phyloP scores from a whole-genome alignment of 1,284 basidiomycete species.

The Microbotryum scabiosae region DNA sequence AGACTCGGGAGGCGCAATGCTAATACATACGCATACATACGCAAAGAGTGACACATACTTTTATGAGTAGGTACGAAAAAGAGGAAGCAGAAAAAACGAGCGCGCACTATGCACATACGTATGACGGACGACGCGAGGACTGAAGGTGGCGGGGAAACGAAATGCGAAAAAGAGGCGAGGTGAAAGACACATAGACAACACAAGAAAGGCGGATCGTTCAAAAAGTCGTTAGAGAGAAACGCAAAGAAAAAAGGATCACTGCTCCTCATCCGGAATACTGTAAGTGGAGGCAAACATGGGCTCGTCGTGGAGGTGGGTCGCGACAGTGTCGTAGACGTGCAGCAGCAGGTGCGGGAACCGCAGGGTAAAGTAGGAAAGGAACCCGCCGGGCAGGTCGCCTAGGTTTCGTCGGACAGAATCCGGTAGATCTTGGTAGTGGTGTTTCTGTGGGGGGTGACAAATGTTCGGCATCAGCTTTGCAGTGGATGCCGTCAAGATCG shows the following conservation, averaged over 20 bases:
- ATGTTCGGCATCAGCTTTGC: not conserved
- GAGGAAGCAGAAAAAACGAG: too few relatives aligned
- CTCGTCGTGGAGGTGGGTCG: constrained; percentile 37
- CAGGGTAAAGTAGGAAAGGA: constrained; percentile 81
- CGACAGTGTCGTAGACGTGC: constrained; percentile 78
- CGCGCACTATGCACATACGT: too few relatives aligned
- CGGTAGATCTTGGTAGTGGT: constrained; percentile 94
- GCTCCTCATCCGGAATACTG: constrained; percentile 24
- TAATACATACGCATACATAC: too few relatives aligned
- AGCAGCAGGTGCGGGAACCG: constrained; percentile 86
- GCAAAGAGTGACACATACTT: too few relatives aligned
- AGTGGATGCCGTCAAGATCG: not conserved
- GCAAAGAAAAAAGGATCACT: not conserved
- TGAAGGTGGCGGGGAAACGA: too few relatives aligned
- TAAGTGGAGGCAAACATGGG: constrained; percentile 34
- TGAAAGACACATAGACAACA: too few relatives aligned
- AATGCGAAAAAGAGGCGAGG: too few relatives aligned
- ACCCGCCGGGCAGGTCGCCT: constrained; percentile 84
- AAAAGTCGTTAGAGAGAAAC: not conserved
- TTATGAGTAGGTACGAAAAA: too few relatives aligned
- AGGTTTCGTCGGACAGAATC: constrained; percentile 78
- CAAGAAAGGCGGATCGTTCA: not conserved
- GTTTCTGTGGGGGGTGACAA: constrained; percentile 57
- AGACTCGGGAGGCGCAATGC: too few relatives aligned
- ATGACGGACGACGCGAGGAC: too few relatives aligned